Conservation (phyloP, 305 asterid species). For the Solanum hybrid region DNA sequence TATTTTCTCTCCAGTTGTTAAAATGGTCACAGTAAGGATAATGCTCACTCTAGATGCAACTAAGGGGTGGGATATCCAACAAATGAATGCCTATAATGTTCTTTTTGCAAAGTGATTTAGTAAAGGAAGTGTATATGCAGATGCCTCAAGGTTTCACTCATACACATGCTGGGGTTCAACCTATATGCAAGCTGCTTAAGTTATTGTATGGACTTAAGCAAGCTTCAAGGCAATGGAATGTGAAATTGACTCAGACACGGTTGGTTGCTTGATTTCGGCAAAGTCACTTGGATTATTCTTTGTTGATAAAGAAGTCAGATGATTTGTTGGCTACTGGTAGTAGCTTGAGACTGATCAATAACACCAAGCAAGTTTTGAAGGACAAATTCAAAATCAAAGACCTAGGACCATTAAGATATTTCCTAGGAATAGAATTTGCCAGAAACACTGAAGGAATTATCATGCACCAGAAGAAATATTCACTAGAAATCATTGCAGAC, state of each 20-base stretch:
- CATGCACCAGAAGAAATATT: neutral
- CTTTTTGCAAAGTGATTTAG: neutral
- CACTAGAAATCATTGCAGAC: neutral
- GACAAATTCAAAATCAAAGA: neutral
- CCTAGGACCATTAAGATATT: neutral
- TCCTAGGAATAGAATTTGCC: neutral
- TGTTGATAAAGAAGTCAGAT: neutral
- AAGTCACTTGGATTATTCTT: neutral
- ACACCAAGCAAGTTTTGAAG: neutral
- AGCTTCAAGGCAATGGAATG: neutral
- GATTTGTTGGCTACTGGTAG: neutral
- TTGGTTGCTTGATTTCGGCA: neutral
- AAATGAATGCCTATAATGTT: neutral
- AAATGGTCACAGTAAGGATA: neutral
- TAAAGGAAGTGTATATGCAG: neutral
- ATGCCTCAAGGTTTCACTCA: neutral
- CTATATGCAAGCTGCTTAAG: neutral
- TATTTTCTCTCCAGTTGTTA: neutral
- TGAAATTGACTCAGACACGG: neutral
- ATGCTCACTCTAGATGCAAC: neutral
- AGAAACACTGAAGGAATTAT: neutral
- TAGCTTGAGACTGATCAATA: too few species aligned
- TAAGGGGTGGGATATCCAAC: neutral
- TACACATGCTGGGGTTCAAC: neutral
- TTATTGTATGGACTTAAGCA: neutral